Evolutionary conservation across 441 rosid genomes (phyloP), one percentile per base, ranked within the genome.

Genomic region (Pelargonium australe): DNA sequence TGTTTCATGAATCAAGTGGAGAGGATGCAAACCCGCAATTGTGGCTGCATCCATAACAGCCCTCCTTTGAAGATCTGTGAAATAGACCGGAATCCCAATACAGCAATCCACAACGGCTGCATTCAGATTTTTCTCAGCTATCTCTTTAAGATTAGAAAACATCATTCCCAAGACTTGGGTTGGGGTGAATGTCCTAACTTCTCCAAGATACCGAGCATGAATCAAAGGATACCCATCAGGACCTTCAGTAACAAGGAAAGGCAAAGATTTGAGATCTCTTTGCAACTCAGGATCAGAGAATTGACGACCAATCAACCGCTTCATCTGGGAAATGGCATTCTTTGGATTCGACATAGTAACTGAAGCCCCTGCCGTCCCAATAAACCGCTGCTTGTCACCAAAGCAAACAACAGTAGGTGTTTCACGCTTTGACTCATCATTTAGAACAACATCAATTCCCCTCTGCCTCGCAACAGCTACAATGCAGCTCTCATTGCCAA

Each of bases 301-400:
- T 5, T 77, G 83, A 12, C 83, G 88, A 40, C 99, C 99, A 72
- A 95, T 80, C 14, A 95, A 75, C 53, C 99, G 81, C 77, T 95
- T 95, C 17, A 95, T 79, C 82, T 95, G 99, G 23, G 97, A 90
- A n/a, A 95, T 87, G 1, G 99, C 84, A 70, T 89, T 92, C 58
- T 90, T 92, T 11, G 99, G 99, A 83, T 95, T 95, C 94, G 87
- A 92, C 85, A 89, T 92, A 37, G 88, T 80, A 0, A 98, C 79
- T 13, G 99, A 96, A 45, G 98, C 98, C 49, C 99, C 99, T 17
- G 99, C 97, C 43, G 99, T 92, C 13, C 99, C 99, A 63, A 95
- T 87, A 73, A 90, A 95, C 45, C 99, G 79, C 80, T 95, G 99
- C 79, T 95, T 95, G 68, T 95, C 98, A 0, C 98, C 99, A 61